Evolutionary conservation across 208 protist genomes (phyloP).

Genomic region (Kentomonas sorsogonicus): DNA sequence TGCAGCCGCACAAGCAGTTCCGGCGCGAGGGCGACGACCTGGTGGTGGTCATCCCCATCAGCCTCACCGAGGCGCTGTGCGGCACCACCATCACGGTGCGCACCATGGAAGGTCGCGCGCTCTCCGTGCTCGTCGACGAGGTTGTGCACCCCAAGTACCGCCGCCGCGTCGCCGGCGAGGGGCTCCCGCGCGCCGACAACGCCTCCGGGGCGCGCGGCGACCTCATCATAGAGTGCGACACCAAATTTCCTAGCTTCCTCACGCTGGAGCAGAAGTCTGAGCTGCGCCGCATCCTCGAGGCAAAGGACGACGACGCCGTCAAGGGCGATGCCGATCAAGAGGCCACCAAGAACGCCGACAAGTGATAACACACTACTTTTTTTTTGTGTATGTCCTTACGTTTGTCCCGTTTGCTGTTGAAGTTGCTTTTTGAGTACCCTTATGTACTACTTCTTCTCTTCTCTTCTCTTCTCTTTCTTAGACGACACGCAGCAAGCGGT

Average conservation of each 20-base stretch:
- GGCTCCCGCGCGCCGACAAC: slow-evolving; percentile 29
- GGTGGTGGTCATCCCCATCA: slow-evolving; percentile 54
- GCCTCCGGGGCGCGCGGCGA: slow-evolving; percentile 47
- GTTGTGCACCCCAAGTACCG: slow-evolving; percentile 82
- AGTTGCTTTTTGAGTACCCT: too few relatives aligned
- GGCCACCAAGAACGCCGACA: too few relatives aligned
- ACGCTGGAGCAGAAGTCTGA: slow-evolving; percentile 86
- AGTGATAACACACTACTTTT: too few relatives aligned
- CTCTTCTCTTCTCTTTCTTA: too few relatives aligned
- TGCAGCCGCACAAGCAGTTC: slow-evolving; percentile 67
- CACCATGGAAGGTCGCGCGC: slow-evolving; percentile 74
- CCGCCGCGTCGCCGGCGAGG: slow-evolving; percentile 63
- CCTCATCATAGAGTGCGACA: slow-evolving; percentile 76
- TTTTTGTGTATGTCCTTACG: too few relatives aligned
- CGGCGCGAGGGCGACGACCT: slow-evolving; percentile 82
- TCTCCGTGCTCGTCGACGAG: slow-evolving; percentile 78
- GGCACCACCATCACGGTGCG: slow-evolving; percentile 75
- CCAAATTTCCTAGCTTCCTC: slow-evolving; percentile 76
- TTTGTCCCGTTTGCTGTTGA: too few relatives aligned
- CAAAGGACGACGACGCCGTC: too few relatives aligned
- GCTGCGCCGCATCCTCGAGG: slow-evolving; percentile 68
- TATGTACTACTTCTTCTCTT: too few relatives aligned
- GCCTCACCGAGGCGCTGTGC: slow-evolving; percentile 77
- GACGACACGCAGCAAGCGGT: too few relatives aligned
- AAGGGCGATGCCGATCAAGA: too few relatives aligned